Conservation (phyloP, 2,329 filamentous ascomycete genomes). For the Penicillium capsulatum region DNA sequence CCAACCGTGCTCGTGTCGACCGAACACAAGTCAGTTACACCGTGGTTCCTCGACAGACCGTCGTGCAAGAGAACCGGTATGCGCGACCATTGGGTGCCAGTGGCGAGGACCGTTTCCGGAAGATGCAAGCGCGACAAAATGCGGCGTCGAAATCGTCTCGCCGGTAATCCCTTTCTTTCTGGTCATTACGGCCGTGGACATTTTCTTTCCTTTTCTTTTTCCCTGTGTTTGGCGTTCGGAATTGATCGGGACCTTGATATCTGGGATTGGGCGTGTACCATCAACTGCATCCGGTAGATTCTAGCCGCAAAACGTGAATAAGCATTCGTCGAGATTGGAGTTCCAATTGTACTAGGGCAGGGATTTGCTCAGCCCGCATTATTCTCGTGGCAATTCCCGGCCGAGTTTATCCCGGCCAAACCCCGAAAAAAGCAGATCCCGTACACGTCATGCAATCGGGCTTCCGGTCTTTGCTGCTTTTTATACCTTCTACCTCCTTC, state of each 20-base stretch:
- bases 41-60: constrained; percentile 58
- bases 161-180: too few species aligned
- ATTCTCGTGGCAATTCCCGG: not conserved
- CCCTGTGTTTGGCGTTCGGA: constrained; percentile 20
- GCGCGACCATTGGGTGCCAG: constrained; percentile 45
- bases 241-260: constrained; percentile 18
- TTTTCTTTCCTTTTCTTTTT: constrained; percentile 5
- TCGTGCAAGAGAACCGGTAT: constrained; percentile 44
- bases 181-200: too few species aligned
- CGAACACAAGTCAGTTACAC: constrained; percentile 58
- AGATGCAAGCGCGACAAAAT: constrained; percentile 47
- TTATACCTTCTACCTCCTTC: constrained; percentile 9
- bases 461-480: constrained; percentile 22
- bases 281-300: constrained; percentile 16
- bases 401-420: not conserved
- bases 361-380: too few species aligned
- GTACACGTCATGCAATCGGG: constrained; percentile 23
- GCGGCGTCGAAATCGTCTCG: constrained; percentile 40
- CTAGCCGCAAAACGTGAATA: constrained; percentile 10
- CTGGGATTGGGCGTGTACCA: constrained; percentile 14
- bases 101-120: constrained; percentile 47
- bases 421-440: constrained; percentile 24
- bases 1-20: constrained; percentile 58
- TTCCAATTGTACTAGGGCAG: not conserved
- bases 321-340: constrained; percentile 4